Base-by-base conservation (phyloP, 345 rosid genomes). In the Acer campestre region DNA sequence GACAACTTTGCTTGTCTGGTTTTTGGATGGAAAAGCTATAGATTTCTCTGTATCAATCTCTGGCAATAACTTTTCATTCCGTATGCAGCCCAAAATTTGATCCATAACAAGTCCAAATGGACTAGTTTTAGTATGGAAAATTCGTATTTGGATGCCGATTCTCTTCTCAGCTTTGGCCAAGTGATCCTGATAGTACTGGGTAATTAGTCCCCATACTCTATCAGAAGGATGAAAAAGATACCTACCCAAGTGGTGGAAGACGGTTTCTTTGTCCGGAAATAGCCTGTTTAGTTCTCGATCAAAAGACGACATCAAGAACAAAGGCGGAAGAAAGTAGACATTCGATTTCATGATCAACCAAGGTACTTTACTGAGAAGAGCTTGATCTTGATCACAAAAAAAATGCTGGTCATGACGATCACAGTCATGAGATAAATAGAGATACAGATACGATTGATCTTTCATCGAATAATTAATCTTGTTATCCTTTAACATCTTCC, bases 241-340 rank as follows among this genome's bases (percentile, higher is more conserved):
- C 70, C 77, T 74, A 48, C 77, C 77, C 70, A 74, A 49, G 61
- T 74, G 77, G 53, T 74, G 77, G 70, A 74, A 74, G 35, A 74
- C 77, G 10, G 69, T 74, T 74, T 74, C 77, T 74, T 74, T 74
- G 70, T 74, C 77, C 1, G 77, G 77, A 74, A 74, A 74, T 64
- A 74, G 49, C 48, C 48, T 74, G 77, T 14, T 51, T 49, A 74
- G n/a, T 29, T 74, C 77, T 51, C 31, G 61, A 23, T 74, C 61
- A 64, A 74, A 74, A 12, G 77, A 64, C n/a, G 77, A 49, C 48
- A 74, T 74, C 48, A 64, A 44, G 77, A 74, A 74, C 53, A 74
- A 48, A 46, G 77, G 64, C 49, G 70, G 69, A 48, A 74, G 77
- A 31, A 74, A 74, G 62, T 74, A 64, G 48, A 63, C 46, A 74